These are phyloP conservation scores for Albizia julibrissin DNA, from an alignment of 306 rosid genomes.

Conservation along the genomic window DNA sequence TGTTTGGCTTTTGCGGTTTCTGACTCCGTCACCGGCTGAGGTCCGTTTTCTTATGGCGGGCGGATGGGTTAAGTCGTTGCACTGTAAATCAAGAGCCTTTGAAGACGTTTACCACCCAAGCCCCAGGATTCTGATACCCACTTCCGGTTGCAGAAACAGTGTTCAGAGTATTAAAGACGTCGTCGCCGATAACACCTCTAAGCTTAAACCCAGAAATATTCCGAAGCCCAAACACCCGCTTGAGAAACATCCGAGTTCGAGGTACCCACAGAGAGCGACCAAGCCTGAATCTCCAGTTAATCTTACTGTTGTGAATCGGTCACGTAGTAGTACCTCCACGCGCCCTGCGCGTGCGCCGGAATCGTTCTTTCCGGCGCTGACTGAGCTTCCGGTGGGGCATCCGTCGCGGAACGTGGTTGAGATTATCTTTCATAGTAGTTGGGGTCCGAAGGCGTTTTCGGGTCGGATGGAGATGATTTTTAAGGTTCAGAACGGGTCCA, in stretches of 20 bases:
- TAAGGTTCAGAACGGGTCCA: slow-evolving; percentile 69
- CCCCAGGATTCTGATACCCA: slow-evolving; percentile 48
- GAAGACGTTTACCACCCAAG: slow-evolving; percentile 76
- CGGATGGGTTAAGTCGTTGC: slow-evolving; percentile 81
- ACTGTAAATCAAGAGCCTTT: slow-evolving; percentile 85
- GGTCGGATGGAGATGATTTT: slow-evolving; percentile 79
- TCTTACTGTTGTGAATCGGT: slow-evolving; percentile 23
- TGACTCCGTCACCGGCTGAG: background rate
- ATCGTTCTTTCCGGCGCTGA: slow-evolving; percentile 49
- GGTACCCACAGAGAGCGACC: slow-evolving; percentile 22
- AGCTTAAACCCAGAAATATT: slow-evolving; percentile 40
- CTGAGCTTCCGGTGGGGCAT: slow-evolving; percentile 77
- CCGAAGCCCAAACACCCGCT: slow-evolving; percentile 45
- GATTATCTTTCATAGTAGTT: slow-evolving; percentile 84
- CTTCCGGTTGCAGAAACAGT: slow-evolving; percentile 61
- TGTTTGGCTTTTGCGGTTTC: background rate
- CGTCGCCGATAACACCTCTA: slow-evolving; percentile 43
- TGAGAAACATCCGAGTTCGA: slow-evolving; percentile 40
- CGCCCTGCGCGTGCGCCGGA: slow-evolving; percentile 37
- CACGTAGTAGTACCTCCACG: slow-evolving; percentile 36
- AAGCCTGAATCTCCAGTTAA: slow-evolving; percentile 38
- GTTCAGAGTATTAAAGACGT: slow-evolving; percentile 66
- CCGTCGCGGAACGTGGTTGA: slow-evolving; percentile 86
- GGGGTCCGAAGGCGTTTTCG: slow-evolving; percentile 70
- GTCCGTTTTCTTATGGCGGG: slow-evolving; percentile 60